Evolutionary conservation across 192 early-diverging fungal species (phyloP).

Genomic region (Backusella australiensis): DNA sequence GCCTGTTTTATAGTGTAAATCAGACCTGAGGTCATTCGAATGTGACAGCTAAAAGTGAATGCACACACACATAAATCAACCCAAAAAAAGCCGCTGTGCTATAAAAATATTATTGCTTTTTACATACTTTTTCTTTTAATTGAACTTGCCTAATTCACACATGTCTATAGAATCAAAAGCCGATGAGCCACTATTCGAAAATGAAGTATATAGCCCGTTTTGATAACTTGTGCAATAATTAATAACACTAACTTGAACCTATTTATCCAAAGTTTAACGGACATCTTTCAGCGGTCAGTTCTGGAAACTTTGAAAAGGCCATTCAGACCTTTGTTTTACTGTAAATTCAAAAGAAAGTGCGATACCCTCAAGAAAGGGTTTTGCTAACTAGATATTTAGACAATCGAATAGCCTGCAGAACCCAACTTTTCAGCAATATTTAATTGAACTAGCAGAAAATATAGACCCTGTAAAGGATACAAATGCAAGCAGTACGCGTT

Average conservation of each 20-base stretch:
- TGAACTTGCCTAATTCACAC: conserved; percentile 1
- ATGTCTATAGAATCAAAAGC: conserved; percentile 7
- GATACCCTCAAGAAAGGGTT: not conserved
- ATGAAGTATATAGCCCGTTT: not conserved
- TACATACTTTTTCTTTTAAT: not conserved
- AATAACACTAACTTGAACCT: not conserved
- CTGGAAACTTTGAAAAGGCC: conserved; percentile 15
- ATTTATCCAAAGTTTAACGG: not conserved
- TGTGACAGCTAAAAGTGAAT: not conserved
- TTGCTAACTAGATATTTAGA: not conserved
- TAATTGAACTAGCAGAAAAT: conserved; percentile 23
- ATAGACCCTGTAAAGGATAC: conserved; percentile 23
- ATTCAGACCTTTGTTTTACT: conserved; percentile 14
- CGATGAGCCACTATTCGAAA: conserved; percentile 3
- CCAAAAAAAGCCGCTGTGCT: not conserved
- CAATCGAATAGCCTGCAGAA: conserved; percentile 30
- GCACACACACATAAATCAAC: not conserved
- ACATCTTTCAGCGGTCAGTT: not conserved
- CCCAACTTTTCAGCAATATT: conserved; percentile 22
- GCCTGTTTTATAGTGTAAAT: not conserved
- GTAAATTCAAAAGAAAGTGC: not conserved
- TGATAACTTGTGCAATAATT: not conserved
- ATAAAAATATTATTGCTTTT: not conserved
- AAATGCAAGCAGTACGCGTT: conserved; percentile 19
- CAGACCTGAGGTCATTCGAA: not conserved